Evolutionary conservation across 2,329 filamentous ascomycete species (phyloP), one percentile per base, ranked within the genome.

Genomic region (Diaporthe amygdali): DNA sequence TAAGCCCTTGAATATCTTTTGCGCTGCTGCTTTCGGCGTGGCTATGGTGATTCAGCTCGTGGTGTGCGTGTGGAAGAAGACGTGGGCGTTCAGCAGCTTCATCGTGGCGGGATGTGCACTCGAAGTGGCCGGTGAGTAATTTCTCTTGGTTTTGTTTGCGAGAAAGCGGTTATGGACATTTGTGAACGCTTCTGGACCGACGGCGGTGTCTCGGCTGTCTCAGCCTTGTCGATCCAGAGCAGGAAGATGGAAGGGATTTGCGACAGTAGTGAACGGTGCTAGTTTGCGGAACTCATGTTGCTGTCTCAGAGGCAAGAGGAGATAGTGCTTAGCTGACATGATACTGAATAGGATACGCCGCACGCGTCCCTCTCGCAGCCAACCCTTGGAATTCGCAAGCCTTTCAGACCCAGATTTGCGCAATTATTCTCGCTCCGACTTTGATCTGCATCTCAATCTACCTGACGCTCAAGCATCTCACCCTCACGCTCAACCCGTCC

Each of bases 361-460:
- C 84, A 22, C 86, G 89, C 66, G 80, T 86, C 52, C 80, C 85
- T 27, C 82, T 91, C 51, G 79, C 85, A 76, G 56, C 79, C 54
- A 88, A 89, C 79, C 88, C 89, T 4, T 92, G 87, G 85, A 81
- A 88, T 78, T 76, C 82, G 17, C 73, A 80, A 67, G 84, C 85
- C 71, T 91, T 91, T 80, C 80, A 90, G 78, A 85, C 87, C 55
- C 88, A 91, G 73, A 90, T 91, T 78, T 85, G 85, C 80, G 82
- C 84, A 79, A 88, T 90, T 80, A 87, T 90, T 79, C 83, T 90
- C 64, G 87, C 82, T n/a, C 88, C 88, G 3, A 89, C 89, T 37
- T 84, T 92, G 71, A 83, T 91, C 79, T 90, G 89, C 79, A 88
- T 89, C 74, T 86, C 84, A 76, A 87, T 92, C 79, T 92, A 92